Conservation (phyloP, 2,329 filamentous ascomycete genomes). For the Penicillium freii region DNA sequence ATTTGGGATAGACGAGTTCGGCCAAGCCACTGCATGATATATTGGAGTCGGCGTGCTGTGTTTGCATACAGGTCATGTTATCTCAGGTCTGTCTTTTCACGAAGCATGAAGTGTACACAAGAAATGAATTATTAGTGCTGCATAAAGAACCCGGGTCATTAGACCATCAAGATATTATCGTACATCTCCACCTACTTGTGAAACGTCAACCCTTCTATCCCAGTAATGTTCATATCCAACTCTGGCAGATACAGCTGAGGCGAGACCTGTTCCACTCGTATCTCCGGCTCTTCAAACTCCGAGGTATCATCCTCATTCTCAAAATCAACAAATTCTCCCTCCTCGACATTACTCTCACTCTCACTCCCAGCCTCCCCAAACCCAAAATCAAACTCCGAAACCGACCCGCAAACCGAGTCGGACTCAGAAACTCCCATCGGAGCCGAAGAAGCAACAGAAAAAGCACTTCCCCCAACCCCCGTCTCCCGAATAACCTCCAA, state of each 20-base stretch:
- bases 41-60: background rate
- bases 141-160: background rate
- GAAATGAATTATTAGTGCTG: constrained; percentile 8
- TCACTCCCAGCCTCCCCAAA: constrained; percentile 19
- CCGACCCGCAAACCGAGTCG: constrained; percentile 10
- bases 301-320: background rate
- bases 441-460: background rate
- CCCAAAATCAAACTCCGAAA: constrained; percentile 26
- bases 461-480: background rate
- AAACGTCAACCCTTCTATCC: constrained; percentile 17
- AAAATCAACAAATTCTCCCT: background rate
- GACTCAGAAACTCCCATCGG: background rate
- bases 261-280: constrained; percentile 12
- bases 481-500: background rate
- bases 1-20: constrained; percentile 16
- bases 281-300: background rate
- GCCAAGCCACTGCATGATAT: background rate
- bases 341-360: constrained; percentile 12
- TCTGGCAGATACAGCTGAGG: constrained; percentile 19
- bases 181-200: constrained; percentile 2
- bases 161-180: background rate
- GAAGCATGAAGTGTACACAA: constrained; percentile 7
- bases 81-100: constrained; percentile 9
- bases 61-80: constrained; percentile 9
- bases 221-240: constrained; percentile 19